These are phyloP conservation scores for Thermoascus crustaceus DNA, from an alignment of 2,329 filamentous ascomycete species.

Conservation along the genomic window DNA sequence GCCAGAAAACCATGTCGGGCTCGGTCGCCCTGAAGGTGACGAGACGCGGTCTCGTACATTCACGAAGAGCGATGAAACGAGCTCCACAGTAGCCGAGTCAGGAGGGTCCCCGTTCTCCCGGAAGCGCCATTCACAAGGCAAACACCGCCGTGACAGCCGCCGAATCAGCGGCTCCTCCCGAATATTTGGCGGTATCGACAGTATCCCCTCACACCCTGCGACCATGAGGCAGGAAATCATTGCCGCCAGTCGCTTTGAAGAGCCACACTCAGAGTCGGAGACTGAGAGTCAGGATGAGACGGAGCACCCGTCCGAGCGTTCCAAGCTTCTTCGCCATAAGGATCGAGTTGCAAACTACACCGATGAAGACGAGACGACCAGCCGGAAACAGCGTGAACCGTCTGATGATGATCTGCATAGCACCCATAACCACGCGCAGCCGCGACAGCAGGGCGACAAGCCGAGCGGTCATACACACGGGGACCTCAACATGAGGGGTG, in stretches of 20 bases:
- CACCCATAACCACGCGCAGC: slow-evolving; percentile 69
- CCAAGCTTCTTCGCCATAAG: slow-evolving; percentile 33
- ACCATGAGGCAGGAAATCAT: slow-evolving; percentile 92
- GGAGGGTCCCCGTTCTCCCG: slow-evolving; percentile 22
- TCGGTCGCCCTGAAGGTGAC: slow-evolving; percentile 29
- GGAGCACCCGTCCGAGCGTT: slow-evolving; percentile 36
- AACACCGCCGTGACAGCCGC: slow-evolving; percentile 20
- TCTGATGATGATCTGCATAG: slow-evolving; percentile 45
- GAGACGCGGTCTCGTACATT: slow-evolving; percentile 11
- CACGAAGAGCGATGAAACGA: slow-evolving; percentile 19
- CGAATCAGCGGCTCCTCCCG: slow-evolving; percentile 46
- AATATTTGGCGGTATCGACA: slow-evolving; percentile 51
- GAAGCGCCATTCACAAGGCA: slow-evolving; percentile 21
- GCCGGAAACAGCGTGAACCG: slow-evolving; percentile 8
- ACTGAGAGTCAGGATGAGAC: slow-evolving; percentile 47
- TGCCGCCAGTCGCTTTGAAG: slow-evolving; percentile 60
- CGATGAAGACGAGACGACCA: slow-evolving; percentile 16
- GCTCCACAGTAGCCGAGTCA: slow-evolving; percentile 17
- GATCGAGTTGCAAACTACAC: slow-evolving; percentile 30
- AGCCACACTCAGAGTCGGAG: slow-evolving; percentile 47
- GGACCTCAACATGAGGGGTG: slow-evolving; percentile 88
- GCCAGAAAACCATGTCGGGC: slow-evolving; percentile 53
- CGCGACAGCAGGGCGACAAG: slow-evolving; percentile 53
- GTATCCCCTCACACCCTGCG: slow-evolving; percentile 76
- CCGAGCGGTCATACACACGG: slow-evolving; percentile 41